Evolutionary conservation across 2,329 filamentous ascomycete species (phyloP), one percentile per base, ranked within the genome.

Genomic region (Aureobasidium sp.): DNA sequence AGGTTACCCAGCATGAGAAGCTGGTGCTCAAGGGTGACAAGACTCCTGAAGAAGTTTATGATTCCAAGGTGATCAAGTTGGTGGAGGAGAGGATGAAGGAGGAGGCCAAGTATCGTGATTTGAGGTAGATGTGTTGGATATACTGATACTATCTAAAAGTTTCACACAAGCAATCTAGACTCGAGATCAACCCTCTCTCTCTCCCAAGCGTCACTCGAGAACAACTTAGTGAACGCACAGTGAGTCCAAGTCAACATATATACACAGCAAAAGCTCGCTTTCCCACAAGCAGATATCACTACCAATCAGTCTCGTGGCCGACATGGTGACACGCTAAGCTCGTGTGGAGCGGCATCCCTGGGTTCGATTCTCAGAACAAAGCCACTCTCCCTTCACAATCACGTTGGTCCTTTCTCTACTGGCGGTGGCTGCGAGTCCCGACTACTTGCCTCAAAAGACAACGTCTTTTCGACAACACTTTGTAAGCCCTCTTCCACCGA

Each of bases 1-100:
- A 97, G 74, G 90, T 89, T 3, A 76, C 81, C 16, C 81, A 83
- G 63, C 94, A 99, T 73, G 90, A 95, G 71, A 89, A 86, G 72
- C 80, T 90, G 69, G 81, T 97, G 1, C 77, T 97, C 48, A 86
- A 84, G 68, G 89, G 84, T 0, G 82, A 81, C 1, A 89, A 86
- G 75, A 75, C 71, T 9, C 78, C 84, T 0, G 87, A 89, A 66
- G 87, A 93, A 1, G 65, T 97, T 30, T 99, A 97, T 70, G 85
- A 87, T 68, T 70, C 74, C 16, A 83, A 84, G 34, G 85, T 87
- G 0, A 76, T 96, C 54, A 79, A 83, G 61, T 78, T 81, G 62
- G 88, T 97, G 2, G 83, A 88, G 70, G 77, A 78, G 65, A 83
- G 86, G 66, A 79, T 87, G 70, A 78, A 77, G 60, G 90, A 95